A percentile compares a stretch with the other conserved stretches of the same genome.
phyloP scores from a whole-genome alignment of 2,329 filamentous ascomycete species.

The Cladosporium sp. region DNA sequence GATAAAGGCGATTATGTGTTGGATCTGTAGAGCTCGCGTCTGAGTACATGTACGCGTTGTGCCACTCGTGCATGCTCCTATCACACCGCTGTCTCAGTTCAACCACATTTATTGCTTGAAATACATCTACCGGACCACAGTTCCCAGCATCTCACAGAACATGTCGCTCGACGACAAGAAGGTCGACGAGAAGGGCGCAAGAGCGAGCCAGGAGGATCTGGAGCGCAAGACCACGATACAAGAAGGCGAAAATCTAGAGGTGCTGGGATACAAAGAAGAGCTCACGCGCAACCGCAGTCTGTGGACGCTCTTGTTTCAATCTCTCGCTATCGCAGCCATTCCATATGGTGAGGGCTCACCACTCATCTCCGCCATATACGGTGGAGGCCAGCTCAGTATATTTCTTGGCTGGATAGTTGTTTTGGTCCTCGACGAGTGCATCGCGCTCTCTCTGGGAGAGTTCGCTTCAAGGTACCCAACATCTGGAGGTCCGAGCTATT shows the following conservation, averaged over 20 bases:
- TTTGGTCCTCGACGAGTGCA: constrained; percentile 64
- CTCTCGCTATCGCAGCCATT: constrained; percentile 57
- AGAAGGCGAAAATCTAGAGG: constrained; percentile 33
- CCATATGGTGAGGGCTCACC: constrained; percentile 58
- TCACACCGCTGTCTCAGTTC: too few species aligned
- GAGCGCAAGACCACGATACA: constrained; percentile 16
- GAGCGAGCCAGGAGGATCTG: not conserved
- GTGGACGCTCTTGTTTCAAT: constrained; percentile 58
- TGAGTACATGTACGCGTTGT: not conserved
- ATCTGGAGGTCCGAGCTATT: constrained; percentile 73
- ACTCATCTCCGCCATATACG: constrained; percentile 48
- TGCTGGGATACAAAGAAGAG: constrained; percentile 57
- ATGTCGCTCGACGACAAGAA: not conserved
- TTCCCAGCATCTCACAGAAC: not conserved
- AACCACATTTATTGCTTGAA: too few species aligned
- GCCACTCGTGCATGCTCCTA: not conserved
- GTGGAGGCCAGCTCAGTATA: constrained; percentile 64
- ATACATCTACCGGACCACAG: too few species aligned
- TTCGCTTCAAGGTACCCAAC: constrained; percentile 72
- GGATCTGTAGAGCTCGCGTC: not conserved
- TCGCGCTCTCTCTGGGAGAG: constrained; percentile 66
- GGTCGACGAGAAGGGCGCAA: not conserved
- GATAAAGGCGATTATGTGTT: not conserved
- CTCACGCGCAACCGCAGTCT: constrained; percentile 57
- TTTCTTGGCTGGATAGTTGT: constrained; percentile 69